Conservation (phyloP, 2,329 filamentous ascomycete species). For the Didymella sp. region DNA sequence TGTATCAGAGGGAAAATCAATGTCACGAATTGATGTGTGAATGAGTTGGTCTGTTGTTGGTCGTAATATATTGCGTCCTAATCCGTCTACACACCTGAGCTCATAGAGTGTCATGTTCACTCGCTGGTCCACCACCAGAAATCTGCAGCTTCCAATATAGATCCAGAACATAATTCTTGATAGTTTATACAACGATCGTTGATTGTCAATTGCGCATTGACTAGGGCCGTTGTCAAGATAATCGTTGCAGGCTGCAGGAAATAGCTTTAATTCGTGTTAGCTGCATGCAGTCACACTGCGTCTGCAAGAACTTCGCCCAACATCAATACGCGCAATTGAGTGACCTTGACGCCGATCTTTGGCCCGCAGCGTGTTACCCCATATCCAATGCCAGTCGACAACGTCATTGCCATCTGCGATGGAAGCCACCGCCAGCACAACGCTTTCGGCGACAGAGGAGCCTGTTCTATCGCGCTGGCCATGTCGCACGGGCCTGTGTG, state of each 20-base stretch:
- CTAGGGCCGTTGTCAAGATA: background rate
- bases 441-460: background rate
- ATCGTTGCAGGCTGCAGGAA: background rate
- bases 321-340: background rate
- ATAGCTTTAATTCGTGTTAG: background rate
- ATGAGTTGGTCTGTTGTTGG: no score
- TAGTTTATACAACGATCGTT: background rate
- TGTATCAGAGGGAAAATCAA: no score
- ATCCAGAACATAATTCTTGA: background rate
- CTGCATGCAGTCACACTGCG: slow-evolving; percentile 9
- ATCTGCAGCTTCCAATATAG: background rate
- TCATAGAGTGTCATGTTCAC: background rate
- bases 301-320: background rate
- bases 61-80: no score
- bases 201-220: background rate
- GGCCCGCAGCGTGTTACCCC: background rate
- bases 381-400: background rate
- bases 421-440: background rate
- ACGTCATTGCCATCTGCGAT: background rate
- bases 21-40: no score
- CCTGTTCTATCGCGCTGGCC: background rate
- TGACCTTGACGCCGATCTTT: background rate
- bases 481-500: background rate
- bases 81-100: background rate
- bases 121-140: background rate